Evolutionary conservation across 208 protist species (phyloP).

Genomic region (Kentomonas sorsogonicus): DNA sequence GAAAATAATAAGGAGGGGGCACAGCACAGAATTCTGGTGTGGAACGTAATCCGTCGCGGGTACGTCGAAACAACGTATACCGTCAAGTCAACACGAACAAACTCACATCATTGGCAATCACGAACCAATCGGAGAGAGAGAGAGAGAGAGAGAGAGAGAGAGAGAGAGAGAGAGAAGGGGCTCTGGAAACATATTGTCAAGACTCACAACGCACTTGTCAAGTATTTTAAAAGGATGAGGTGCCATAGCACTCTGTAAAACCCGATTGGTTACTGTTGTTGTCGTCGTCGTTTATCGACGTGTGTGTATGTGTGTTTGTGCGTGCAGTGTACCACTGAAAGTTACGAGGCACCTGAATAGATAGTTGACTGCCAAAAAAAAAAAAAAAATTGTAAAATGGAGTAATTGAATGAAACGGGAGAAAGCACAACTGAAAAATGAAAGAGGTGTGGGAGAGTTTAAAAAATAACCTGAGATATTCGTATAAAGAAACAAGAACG

Average conservation of each 20-base stretch:
- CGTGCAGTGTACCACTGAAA: not conserved
- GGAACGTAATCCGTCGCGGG: too few species aligned
- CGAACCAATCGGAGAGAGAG: not conserved
- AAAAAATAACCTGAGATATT: not conserved
- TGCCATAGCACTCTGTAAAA: not conserved
- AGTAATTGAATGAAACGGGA: not conserved
- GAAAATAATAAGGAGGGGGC: not conserved
- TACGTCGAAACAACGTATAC: too few species aligned
- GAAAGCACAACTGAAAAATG: conserved; percentile 2
- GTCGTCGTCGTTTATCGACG: not conserved
- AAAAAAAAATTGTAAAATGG: not conserved
- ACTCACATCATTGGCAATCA: too few species aligned
- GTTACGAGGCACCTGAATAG: not conserved
- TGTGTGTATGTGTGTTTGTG: conserved; percentile 5
- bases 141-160: not conserved
- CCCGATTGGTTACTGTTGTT: too few species aligned
- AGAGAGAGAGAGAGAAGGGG: too few species aligned
- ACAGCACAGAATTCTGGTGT: too few species aligned
- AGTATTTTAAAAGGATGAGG: not conserved
- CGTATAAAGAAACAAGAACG: not conserved
- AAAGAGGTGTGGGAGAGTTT: not conserved
- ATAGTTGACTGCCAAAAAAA: not conserved
- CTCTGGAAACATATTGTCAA: too few species aligned
- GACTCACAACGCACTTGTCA: too few species aligned
- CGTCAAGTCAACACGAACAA: too few species aligned